Evolutionary conservation across 129 eudicot species (phyloP).

Genomic region (Scalesia atractyloides): DNA sequence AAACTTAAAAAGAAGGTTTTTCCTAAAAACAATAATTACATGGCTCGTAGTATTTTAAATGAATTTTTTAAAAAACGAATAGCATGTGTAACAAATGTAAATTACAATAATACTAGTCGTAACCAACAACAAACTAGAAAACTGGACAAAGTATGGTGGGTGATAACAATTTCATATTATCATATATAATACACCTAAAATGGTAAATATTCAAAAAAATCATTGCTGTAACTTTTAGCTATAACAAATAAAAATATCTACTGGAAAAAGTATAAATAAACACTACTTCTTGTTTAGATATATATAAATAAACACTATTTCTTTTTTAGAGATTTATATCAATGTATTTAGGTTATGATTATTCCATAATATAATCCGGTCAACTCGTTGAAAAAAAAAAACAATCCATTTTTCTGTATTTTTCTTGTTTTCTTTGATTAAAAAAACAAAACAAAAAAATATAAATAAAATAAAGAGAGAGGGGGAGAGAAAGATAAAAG

Average conservation of each 20-base stretch:
- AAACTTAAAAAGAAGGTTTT: no score
- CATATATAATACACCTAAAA: background rate
- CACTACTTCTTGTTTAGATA: no score
- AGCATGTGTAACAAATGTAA: background rate
- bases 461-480: no score
- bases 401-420: background rate
- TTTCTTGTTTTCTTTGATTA: background rate
- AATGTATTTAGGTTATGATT: background rate
- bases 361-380: background rate
- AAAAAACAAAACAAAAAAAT: background rate
- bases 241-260: background rate
- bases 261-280: background rate
- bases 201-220: background rate
- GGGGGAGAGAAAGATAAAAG: background rate
- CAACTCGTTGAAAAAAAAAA: background rate
- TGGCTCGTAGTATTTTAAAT: no score
- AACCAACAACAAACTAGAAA: no score
- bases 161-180: background rate
- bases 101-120: background rate
- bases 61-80: no score
- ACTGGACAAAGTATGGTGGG: background rate
- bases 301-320: no score
- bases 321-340: no score
- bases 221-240: background rate
- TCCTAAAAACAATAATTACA: no score